Percentiles rank a stretch among this genome's conserved stretches.
Evolutionary conservation across 345 rosid species (phyloP).

Genomic region (Pistacia atlantica): DNA sequence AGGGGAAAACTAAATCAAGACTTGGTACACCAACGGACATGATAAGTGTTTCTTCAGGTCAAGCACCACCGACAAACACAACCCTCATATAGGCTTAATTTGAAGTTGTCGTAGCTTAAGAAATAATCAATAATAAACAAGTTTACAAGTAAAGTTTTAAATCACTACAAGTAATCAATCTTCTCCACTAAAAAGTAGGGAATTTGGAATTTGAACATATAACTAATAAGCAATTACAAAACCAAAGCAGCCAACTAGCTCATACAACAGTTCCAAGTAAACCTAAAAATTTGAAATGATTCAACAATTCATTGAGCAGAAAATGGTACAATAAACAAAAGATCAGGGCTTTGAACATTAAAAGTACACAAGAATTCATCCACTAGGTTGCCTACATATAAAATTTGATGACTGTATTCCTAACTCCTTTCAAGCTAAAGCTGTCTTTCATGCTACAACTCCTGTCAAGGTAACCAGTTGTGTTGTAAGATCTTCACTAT

Average conservation of each 20-base stretch:
- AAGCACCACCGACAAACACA: too few relatives aligned
- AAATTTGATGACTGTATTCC: slow-evolving; percentile 34
- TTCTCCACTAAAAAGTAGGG: background rate
- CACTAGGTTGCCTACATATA: slow-evolving; percentile 35
- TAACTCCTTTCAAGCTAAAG: slow-evolving; percentile 36
- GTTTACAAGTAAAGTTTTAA: background rate
- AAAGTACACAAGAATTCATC: slow-evolving; percentile 38
- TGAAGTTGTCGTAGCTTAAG: too few relatives aligned
- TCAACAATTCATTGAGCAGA: slow-evolving; percentile 15
- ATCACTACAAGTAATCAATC: background rate
- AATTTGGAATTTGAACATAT: background rate
- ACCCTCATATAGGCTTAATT: too few relatives aligned
- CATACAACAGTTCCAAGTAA: background rate
- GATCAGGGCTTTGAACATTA: slow-evolving; percentile 6
- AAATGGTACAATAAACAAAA: background rate
- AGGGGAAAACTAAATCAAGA: background rate
- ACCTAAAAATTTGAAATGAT: slow-evolving; percentile 3
- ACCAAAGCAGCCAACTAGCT: background rate
- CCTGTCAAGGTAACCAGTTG: slow-evolving; percentile 21
- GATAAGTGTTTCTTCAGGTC: too few relatives aligned
- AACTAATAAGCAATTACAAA: background rate
- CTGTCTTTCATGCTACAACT: slow-evolving; percentile 33
- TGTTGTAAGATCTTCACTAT: slow-evolving; percentile 31
- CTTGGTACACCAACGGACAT: background rate
- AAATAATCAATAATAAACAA: background rate